Percentiles rank a stretch among this genome's conserved stretches.
phyloP scores from a whole-genome alignment of 2,329 filamentous ascomycete genomes.

The Aspergillus puulaauensis region DNA sequence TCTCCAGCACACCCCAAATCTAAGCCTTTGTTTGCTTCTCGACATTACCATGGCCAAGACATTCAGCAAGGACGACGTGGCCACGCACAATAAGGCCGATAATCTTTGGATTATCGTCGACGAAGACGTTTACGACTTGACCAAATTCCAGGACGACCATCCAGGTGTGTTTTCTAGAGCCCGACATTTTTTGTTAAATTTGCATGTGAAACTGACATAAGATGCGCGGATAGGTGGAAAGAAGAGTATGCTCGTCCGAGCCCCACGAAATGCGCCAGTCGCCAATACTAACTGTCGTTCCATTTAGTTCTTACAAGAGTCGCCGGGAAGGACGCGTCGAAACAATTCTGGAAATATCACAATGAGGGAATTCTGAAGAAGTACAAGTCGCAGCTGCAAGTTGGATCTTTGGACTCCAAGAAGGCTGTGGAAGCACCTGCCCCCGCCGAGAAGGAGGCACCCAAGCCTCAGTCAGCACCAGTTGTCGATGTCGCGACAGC shows the following conservation, averaged over 20 bases:
- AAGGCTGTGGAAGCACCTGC: conserved; percentile 58
- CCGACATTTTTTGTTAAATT: background rate
- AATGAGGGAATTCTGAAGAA: conserved; percentile 63
- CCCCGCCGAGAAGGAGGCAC: conserved; percentile 49
- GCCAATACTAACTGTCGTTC: conserved; percentile 19
- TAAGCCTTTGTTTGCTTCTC: background rate
- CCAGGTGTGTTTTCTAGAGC: conserved; percentile 47
- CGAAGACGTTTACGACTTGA: conserved; percentile 93
- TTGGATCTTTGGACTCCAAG: conserved; percentile 82
- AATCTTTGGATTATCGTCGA: conserved; percentile 89
- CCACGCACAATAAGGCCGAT: conserved; percentile 84
- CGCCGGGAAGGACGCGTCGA: conserved; percentile 66
- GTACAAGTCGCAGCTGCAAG: conserved; percentile 59
- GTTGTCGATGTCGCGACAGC: conserved; percentile 45
- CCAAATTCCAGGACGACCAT: conserved; percentile 82
- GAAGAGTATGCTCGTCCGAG: conserved; percentile 54
- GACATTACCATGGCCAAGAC: conserved; percentile 73
- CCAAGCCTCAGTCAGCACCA: conserved; percentile 57
- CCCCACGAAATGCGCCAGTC: background rate
- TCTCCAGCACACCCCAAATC: background rate
- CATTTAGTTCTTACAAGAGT: conserved; percentile 61
- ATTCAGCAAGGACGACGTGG: conserved; percentile 81
- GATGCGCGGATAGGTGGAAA: conserved; percentile 58
- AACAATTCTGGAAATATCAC: conserved; percentile 68
- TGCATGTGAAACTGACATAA: conserved; percentile 18